phyloP scores from a whole-genome alignment of 306 rosid species.

The Mimosa bimucronata region DNA sequence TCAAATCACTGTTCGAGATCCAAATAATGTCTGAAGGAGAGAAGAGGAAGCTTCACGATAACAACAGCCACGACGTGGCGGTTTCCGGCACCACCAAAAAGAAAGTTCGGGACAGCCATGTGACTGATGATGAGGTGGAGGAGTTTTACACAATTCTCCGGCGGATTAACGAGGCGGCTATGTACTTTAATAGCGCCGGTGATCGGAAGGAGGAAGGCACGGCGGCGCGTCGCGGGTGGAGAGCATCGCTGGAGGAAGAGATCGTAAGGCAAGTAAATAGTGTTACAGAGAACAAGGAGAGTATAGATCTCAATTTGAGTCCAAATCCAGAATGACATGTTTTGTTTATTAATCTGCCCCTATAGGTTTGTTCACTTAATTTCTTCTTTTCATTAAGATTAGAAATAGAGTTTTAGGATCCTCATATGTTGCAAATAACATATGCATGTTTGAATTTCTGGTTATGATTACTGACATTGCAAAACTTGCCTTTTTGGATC shows the following conservation, averaged over 20 bases:
- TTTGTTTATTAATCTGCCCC: no score
- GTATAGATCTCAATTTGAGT: slow-evolving; percentile 38
- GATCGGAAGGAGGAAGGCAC: background rate
- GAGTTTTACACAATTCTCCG: slow-evolving; percentile 53
- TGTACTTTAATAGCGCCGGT: slow-evolving; percentile 33
- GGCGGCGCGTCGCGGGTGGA: slow-evolving; percentile 10
- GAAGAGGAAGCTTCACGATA: slow-evolving; percentile 29
- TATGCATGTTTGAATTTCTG: background rate
- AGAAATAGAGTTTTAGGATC: no score
- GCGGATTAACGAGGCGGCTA: slow-evolving; percentile 38
- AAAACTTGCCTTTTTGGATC: no score
- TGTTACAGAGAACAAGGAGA: background rate
- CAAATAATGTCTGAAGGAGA: slow-evolving; percentile 28
- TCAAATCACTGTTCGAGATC: no score
- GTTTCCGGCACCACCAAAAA: slow-evolving; percentile 26
- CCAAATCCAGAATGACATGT: slow-evolving; percentile 18
- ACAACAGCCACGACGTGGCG: background rate
- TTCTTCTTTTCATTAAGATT: background rate
- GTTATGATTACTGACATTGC: background rate
- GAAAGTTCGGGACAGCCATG: slow-evolving; percentile 36
- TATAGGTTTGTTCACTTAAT: background rate
- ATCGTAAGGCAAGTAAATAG: slow-evolving; percentile 2
- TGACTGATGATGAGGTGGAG: slow-evolving; percentile 51
- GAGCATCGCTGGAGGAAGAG: slow-evolving; percentile 37
- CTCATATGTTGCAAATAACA: no score